A percentile compares a stretch with the other conserved stretches of the same genome.
phyloP scores from a whole-genome alignment of 768 basidiomycete genomes.

The Coprinopsis strossmayeri region DNA sequence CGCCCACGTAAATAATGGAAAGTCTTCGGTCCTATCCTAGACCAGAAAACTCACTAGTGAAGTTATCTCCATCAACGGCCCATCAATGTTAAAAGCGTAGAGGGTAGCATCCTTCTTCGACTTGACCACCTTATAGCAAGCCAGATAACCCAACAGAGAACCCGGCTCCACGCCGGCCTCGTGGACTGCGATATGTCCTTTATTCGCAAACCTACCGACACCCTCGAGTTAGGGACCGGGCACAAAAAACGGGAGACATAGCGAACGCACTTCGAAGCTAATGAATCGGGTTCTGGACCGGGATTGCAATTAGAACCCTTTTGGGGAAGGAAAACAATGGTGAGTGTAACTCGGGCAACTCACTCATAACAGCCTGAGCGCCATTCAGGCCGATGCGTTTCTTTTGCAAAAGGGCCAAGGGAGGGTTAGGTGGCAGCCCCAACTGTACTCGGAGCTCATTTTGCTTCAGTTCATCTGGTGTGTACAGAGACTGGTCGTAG shows the following conservation, averaged over 20 bases:
- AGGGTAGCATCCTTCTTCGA: constrained; percentile 3
- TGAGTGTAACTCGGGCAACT: too few species aligned
- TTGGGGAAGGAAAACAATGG: too few species aligned
- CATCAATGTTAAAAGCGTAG: constrained; percentile 5
- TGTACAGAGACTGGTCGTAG: too few species aligned
- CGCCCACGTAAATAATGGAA: too few species aligned
- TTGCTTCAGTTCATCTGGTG: too few species aligned
- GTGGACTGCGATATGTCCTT: constrained; percentile 9
- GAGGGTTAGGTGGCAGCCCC: too few species aligned
- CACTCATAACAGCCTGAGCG: too few species aligned
- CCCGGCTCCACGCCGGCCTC: not conserved
- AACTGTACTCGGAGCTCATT: too few species aligned
- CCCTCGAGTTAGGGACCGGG: not conserved
- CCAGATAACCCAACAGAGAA: constrained; percentile 5
- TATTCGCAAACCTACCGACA: constrained; percentile 2
- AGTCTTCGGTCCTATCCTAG: too few species aligned
- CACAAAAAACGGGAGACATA: not conserved
- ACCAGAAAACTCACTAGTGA: not conserved
- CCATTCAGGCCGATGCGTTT: too few species aligned
- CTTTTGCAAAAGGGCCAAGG: too few species aligned
- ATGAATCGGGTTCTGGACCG: not conserved
- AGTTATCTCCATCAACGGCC: constrained; percentile 7
- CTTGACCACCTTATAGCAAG: constrained; percentile 4
- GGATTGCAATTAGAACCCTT: too few species aligned
- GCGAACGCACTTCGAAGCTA: not conserved